Percentiles rank a stretch among this genome's conserved stretches.
These are phyloP conservation scores for Suhomyces guaymorum DNA, from an alignment of 1,139 yeast species.

Conservation along the genomic window DNA sequence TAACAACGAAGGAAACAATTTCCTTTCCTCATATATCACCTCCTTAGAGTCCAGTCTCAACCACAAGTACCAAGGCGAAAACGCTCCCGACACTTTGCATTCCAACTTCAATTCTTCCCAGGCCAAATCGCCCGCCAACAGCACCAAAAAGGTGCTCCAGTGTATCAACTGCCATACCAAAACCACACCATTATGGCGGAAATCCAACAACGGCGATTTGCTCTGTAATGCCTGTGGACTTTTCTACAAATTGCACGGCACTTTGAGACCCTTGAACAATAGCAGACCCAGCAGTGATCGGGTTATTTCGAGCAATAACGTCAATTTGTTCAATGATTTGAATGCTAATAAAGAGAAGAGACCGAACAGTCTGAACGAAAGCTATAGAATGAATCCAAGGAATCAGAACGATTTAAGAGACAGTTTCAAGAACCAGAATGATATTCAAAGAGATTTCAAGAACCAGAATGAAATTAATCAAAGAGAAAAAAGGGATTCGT, in stretches of 20 bases:
- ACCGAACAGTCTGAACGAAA: too few relatives aligned
- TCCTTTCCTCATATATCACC: constrained; percentile 42
- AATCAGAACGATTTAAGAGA: too few relatives aligned
- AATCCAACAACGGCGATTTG: constrained; percentile 45
- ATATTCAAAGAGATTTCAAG: too few relatives aligned
- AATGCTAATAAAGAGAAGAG: too few relatives aligned
- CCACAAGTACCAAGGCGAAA: constrained; percentile 21
- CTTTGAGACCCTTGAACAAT: constrained; percentile 41
- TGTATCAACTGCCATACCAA: constrained; percentile 49
- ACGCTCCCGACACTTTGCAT: neutral
- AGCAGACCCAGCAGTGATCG: constrained; percentile 18
- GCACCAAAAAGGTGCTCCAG: constrained; percentile 30
- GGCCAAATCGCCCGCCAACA: constrained; percentile 11
- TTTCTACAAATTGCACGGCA: constrained; percentile 48
- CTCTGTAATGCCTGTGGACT: constrained; percentile 52
- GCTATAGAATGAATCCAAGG: too few relatives aligned
- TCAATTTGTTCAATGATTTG: constrained; percentile 25
- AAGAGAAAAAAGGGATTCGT: too few relatives aligned
- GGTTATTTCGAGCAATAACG: constrained; percentile 26
- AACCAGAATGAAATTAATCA: too few relatives aligned
- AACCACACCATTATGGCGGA: constrained; percentile 52
- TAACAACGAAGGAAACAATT: too few relatives aligned
- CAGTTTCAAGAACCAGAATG: too few relatives aligned
- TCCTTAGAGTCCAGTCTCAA: constrained; percentile 41
- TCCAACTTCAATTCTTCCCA: constrained; percentile 3